A percentile compares a stretch with the other conserved stretches of the same genome.
Evolutionary conservation across 2,329 filamentous ascomycete genomes (phyloP).

Genomic region (Helotiales sp.): DNA sequence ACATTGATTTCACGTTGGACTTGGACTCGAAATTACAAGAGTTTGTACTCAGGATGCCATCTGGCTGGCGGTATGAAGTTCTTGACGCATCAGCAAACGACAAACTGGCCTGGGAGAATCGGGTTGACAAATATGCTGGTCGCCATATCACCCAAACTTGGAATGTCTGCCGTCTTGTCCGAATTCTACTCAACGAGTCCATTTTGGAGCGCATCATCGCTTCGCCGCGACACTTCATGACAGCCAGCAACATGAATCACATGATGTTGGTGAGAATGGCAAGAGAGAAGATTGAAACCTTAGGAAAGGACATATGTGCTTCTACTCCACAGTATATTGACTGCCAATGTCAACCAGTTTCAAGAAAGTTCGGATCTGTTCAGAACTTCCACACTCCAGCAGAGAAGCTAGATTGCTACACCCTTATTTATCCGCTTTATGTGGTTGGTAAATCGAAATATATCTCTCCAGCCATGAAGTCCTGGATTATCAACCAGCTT

Average conservation of each 20-base stretch:
- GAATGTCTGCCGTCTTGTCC: constrained; percentile 11
- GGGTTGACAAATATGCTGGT: constrained; percentile 7
- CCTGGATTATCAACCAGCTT: constrained; percentile 15
- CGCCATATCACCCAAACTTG: constrained; percentile 13
- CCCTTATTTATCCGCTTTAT: constrained; percentile 17
- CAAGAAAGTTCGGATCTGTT: neutral
- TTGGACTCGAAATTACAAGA: neutral
- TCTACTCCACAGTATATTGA: constrained; percentile 18
- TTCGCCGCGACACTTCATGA: neutral
- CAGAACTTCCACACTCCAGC: neutral
- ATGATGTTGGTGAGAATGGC: neutral
- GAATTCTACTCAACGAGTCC: constrained; percentile 13
- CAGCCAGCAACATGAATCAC: neutral
- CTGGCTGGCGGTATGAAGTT: neutral
- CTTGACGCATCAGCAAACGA: neutral
- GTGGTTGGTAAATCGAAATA: constrained; percentile 7
- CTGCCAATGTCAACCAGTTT: neutral
- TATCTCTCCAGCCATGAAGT: neutral
- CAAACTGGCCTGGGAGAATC: constrained; percentile 5
- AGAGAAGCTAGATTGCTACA: constrained; percentile 8
- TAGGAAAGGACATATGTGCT: constrained; percentile 12
- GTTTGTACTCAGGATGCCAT: neutral
- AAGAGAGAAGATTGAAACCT: constrained; percentile 1
- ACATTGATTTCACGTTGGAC: neutral
- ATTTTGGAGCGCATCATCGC: neutral